A percentile compares a stretch with the other conserved stretches of the same genome.
phyloP scores from a whole-genome alignment of 495 filamentous ascomycete species.

The Bombardia bombarda region DNA sequence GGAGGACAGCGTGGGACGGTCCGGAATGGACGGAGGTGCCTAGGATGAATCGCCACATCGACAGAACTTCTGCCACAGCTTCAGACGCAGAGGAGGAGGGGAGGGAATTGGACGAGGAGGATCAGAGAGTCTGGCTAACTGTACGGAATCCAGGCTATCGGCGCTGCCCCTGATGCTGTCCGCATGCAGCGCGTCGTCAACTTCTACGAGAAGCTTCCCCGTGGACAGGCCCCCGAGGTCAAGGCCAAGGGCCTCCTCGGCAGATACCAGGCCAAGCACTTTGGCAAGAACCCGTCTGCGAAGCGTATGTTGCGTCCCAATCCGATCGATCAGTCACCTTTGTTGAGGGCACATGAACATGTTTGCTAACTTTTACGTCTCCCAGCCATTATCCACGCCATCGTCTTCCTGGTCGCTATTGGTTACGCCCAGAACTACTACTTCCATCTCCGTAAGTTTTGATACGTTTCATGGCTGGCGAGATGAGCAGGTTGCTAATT shows the following conservation, averaged over 20 bases:
- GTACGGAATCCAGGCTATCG: slow-evolving; percentile 58
- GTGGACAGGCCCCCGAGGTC: slow-evolving; percentile 72
- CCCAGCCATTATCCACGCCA: slow-evolving; percentile 86
- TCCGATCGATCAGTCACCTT: background rate
- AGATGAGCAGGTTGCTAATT: background rate
- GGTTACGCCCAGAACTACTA: slow-evolving; percentile 98
- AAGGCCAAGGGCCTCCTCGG: slow-evolving; percentile 72
- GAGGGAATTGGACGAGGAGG: background rate
- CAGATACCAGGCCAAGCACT: slow-evolving; percentile 89
- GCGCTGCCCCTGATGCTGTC: slow-evolving; percentile 85
- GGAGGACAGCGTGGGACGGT: background rate
- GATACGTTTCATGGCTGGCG: no score
- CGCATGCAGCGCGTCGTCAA: slow-evolving; percentile 93
- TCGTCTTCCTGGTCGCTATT: slow-evolving; percentile 62
- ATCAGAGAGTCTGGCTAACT: slow-evolving; percentile 23
- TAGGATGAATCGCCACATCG: background rate
- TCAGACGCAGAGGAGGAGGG: background rate
- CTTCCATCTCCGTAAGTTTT: slow-evolving; percentile 97
- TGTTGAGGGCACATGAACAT: background rate
- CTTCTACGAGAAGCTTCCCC: slow-evolving; percentile 97
- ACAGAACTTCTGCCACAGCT: no score
- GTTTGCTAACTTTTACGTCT: slow-evolving; percentile 17
- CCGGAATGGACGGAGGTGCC: background rate
- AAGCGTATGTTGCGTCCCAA: slow-evolving; percentile 62
- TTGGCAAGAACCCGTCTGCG: slow-evolving; percentile 80